These are phyloP conservation scores for Jacaranda copaia DNA, from an alignment of 257 asterid genomes.

Conservation along the genomic window DNA sequence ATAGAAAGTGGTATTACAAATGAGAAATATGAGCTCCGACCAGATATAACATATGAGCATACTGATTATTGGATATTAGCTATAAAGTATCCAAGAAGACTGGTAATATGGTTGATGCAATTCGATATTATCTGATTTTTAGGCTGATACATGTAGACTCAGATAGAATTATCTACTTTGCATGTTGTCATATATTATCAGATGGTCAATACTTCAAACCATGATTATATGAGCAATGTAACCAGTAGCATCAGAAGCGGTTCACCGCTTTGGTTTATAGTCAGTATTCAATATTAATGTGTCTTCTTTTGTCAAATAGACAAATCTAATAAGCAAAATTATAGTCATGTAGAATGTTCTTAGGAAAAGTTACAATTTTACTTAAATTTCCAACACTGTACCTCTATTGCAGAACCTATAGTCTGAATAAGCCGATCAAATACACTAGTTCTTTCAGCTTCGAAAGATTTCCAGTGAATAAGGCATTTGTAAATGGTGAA, in stretches of 20 bases:
- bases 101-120: background rate
- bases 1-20: background rate
- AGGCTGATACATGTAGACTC: background rate
- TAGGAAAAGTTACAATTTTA: background rate
- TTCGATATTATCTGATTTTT: background rate
- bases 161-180: background rate
- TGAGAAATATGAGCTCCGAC: background rate
- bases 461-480: conserved; percentile 83
- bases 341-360: conserved; percentile 12
- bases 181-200: background rate
- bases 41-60: background rate
- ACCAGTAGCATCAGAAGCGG: background rate
- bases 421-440: conserved; percentile 84
- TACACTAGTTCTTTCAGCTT: conserved; percentile 80
- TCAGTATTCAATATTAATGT: conserved; percentile 6
- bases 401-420: conserved; percentile 91
- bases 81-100: background rate
- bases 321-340: background rate
- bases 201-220: background rate
- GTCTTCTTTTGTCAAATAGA: background rate
- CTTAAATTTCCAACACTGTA: conserved; percentile 26
- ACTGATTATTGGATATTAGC: background rate
- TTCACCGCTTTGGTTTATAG: background rate
- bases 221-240: background rate
- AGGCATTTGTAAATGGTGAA: conserved; percentile 87